Conservation (phyloP, 106 monocot genomes). For the Dendrobium catenatum region DNA sequence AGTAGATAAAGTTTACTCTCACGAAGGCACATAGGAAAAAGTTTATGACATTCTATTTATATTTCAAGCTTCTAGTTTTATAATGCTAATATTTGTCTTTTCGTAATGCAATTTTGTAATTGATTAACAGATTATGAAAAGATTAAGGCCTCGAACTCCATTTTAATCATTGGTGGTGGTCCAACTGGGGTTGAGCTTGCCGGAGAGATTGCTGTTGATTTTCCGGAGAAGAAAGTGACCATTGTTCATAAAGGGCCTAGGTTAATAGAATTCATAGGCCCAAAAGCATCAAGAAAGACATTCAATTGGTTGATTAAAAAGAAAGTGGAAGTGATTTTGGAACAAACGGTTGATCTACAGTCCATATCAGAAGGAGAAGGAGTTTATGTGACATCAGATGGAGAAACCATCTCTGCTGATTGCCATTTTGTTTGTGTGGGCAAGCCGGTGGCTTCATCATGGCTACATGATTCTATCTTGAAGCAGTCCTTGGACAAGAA, state of each 20-base stretch:
- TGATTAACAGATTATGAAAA: constrained; percentile 14
- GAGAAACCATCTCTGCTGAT: constrained; percentile 27
- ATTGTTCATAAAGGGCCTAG: constrained; percentile 22
- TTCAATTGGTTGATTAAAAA: constrained; percentile 16
- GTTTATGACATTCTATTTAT: too few species aligned
- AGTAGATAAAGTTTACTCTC: too few species aligned
- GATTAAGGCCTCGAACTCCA: constrained; percentile 19
- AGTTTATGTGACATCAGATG: constrained; percentile 23
- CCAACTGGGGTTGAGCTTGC: constrained; percentile 23
- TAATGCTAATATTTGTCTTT: too few species aligned
- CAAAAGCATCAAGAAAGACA: constrained; percentile 22
- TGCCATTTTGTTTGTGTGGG: constrained; percentile 30
- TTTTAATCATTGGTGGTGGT: constrained; percentile 27
- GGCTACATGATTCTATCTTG: constrained; percentile 23
- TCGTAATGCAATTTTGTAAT: neutral
- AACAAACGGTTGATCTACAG: constrained; percentile 11
- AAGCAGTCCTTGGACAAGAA: constrained; percentile 15
- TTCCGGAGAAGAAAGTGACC: constrained; percentile 27
- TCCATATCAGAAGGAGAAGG: constrained; percentile 13
- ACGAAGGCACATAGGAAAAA: too few species aligned
- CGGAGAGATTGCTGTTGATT: constrained; percentile 25
- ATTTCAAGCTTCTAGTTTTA: too few species aligned
- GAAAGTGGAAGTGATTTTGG: constrained; percentile 23
- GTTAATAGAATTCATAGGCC: constrained; percentile 20
- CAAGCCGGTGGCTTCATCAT: constrained; percentile 23